These are phyloP conservation scores for Podospora tetraspora DNA, from an alignment of 495 filamentous ascomycete species.

Conservation along the genomic window DNA sequence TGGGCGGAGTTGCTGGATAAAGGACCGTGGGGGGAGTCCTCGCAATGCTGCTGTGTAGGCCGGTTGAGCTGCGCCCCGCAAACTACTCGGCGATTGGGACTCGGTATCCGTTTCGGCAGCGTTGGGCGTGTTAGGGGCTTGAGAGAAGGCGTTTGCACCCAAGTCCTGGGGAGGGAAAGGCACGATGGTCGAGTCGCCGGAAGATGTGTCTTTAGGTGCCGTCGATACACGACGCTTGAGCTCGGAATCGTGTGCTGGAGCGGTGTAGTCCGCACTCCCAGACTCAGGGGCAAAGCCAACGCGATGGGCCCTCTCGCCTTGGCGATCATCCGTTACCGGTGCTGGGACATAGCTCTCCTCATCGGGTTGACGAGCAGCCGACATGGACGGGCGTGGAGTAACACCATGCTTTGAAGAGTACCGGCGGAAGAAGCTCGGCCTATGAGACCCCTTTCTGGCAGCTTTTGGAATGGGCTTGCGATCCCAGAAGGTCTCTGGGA, in stretches of 20 bases:
- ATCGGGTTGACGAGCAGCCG: neutral
- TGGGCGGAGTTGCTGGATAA: constrained; percentile 60
- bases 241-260: neutral
- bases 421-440: constrained; percentile 38
- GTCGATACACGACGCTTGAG: neutral
- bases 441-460: constrained; percentile 25
- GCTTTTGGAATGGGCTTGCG: constrained; percentile 62
- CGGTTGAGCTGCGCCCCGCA: constrained; percentile 23
- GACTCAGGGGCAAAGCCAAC: constrained; percentile 2
- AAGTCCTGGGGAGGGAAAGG: neutral
- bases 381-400: neutral
- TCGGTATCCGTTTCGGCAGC: constrained; percentile 33
- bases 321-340: neutral
- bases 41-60: constrained; percentile 59
- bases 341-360: neutral
- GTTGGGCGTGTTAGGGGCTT: neutral
- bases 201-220: neutral
- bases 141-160: neutral
- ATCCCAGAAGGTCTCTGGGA: constrained; percentile 97
- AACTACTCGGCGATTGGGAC: constrained; percentile 26
- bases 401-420: constrained; percentile 31
- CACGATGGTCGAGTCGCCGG: neutral
- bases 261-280: neutral
- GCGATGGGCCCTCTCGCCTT: neutral
- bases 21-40: constrained; percentile 58